These are phyloP conservation scores for Thelonectria blattea DNA, from an alignment of 2,329 filamentous ascomycete species.

Conservation along the genomic window DNA sequence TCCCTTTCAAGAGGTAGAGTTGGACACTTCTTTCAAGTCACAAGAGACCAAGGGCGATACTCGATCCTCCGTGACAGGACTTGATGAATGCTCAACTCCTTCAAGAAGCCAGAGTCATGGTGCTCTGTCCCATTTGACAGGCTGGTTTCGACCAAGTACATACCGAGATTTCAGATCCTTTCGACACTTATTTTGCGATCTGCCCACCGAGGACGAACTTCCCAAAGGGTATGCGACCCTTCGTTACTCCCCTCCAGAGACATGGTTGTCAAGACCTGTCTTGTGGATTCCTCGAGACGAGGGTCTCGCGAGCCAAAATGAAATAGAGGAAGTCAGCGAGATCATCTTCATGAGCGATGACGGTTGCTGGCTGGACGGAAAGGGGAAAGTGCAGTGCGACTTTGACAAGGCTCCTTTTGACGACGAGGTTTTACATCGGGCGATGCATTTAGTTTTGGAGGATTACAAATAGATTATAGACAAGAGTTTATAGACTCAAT, in stretches of 20 bases:
- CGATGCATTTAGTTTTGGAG: background rate
- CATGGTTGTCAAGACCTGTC: conserved; percentile 1
- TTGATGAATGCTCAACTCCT: background rate
- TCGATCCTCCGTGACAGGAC: background rate
- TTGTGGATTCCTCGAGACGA: conserved; percentile 1
- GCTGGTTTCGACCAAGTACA: background rate
- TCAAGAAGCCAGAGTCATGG: background rate
- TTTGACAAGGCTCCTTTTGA: background rate
- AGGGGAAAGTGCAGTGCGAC: background rate
- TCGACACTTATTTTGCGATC: background rate
- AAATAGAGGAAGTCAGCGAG: background rate
- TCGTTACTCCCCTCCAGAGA: conserved; percentile 3
- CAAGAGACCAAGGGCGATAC: background rate
- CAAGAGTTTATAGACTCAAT: no score
- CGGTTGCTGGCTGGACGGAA: background rate
- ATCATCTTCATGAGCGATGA: background rate
- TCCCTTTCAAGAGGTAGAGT: no score
- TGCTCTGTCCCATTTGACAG: background rate
- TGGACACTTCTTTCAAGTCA: no score
- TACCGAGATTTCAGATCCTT: background rate
- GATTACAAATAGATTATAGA: background rate
- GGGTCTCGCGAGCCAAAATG: background rate
- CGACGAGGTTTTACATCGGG: background rate
- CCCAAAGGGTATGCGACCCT: background rate
- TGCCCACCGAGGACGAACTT: background rate